These are phyloP conservation scores for Zygoascus tannicola DNA, from an alignment of 805 yeast genomes.

Conservation along the genomic window DNA sequence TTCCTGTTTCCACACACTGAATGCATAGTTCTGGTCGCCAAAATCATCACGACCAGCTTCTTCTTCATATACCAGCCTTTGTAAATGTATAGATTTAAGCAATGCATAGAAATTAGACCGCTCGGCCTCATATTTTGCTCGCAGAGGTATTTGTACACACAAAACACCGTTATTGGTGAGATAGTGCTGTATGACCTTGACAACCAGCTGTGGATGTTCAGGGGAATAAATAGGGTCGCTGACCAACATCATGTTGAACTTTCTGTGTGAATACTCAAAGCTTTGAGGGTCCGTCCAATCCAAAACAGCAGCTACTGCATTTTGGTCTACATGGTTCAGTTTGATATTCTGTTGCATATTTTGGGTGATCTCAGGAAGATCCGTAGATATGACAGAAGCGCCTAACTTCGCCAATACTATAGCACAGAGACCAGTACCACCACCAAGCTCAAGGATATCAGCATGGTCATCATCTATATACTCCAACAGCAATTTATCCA, in stretches of 20 bases:
- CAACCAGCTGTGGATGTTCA: slow-evolving; percentile 69
- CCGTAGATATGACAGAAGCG: slow-evolving; percentile 49
- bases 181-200: slow-evolving; percentile 46
- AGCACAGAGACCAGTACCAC: slow-evolving; percentile 92
- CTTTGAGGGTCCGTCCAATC: slow-evolving; percentile 68
- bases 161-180: slow-evolving; percentile 36
- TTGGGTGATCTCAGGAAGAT: slow-evolving; percentile 64
- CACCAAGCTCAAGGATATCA: slow-evolving; percentile 59
- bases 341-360: slow-evolving; percentile 54
- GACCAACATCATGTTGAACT: slow-evolving; percentile 53
- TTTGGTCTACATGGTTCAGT: slow-evolving; percentile 33
- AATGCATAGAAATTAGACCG: slow-evolving; percentile 52
- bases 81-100: slow-evolving; percentile 30
- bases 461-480: neutral
- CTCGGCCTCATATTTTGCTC: slow-evolving; percentile 57
- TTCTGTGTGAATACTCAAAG: slow-evolving; percentile 14
- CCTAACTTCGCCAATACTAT: slow-evolving; percentile 55
- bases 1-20: slow-evolving; percentile 10
- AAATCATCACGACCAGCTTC: slow-evolving; percentile 80
- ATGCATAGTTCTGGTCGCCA: slow-evolving; percentile 46
- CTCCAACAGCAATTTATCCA: neutral
- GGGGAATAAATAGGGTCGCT: slow-evolving; percentile 88
- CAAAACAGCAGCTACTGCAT: slow-evolving; percentile 38
- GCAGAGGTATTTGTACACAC: slow-evolving; percentile 65
- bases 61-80: slow-evolving; percentile 30